These are phyloP conservation scores for Tricholoma bakamatsutake DNA, from an alignment of 768 basidiomycete genomes.

Conservation along the genomic window DNA sequence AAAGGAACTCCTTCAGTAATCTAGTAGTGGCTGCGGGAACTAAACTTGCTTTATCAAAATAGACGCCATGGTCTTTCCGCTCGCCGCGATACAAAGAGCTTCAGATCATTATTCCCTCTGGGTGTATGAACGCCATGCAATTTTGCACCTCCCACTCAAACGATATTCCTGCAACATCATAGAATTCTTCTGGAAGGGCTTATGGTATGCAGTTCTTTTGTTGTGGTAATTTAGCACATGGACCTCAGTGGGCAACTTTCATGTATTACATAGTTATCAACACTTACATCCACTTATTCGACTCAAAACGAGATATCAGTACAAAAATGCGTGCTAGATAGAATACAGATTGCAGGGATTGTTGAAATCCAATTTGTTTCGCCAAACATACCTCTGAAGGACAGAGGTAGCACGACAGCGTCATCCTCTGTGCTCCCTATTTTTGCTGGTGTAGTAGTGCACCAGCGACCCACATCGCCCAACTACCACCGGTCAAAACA, in stretches of 20 bases:
- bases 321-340: constrained; percentile 4
- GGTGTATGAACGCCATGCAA: neutral
- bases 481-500: constrained; percentile 52
- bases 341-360: constrained; percentile 45
- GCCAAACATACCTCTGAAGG: constrained; percentile 34
- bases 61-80: neutral
- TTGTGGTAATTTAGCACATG: neutral
- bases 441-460: constrained; percentile 14
- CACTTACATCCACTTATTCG: neutral
- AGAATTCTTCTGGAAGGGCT: neutral
- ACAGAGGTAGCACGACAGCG: constrained; percentile 30
- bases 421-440: constrained; percentile 25
- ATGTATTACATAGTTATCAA: neutral
- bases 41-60: neutral
- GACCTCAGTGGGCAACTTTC: neutral
- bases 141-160: neutral
- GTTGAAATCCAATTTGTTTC: constrained; percentile 71
- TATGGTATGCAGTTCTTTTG: neutral
- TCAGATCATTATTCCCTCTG: neutral
- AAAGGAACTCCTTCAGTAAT: constrained; percentile 7
- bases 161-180: neutral
- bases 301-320: neutral
- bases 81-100: neutral
- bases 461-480: constrained; percentile 23
- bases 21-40: no score